A percentile compares a stretch with the other conserved stretches of the same genome.
Evolutionary conservation across 495 filamentous ascomycete genomes (phyloP).

Genomic region (Daldinia caldariorum): DNA sequence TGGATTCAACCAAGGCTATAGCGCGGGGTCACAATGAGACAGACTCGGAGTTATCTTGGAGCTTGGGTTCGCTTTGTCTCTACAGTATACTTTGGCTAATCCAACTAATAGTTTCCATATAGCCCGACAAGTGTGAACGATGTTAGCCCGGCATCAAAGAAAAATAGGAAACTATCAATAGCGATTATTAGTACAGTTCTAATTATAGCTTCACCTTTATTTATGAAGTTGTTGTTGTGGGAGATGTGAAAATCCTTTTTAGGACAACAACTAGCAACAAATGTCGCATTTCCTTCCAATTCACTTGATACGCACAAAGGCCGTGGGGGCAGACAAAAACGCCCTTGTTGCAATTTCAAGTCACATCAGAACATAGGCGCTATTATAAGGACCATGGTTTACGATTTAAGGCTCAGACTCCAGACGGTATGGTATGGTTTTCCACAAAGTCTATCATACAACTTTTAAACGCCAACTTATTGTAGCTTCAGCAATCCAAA

Average conservation of each 20-base stretch:
- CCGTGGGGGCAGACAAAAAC: neutral
- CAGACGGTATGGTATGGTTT: neutral
- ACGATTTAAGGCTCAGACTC: neutral
- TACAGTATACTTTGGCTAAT: neutral
- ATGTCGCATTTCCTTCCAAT: too few species aligned
- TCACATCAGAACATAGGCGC: neutral
- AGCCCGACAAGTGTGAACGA: neutral
- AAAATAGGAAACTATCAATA: neutral
- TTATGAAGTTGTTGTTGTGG: neutral
- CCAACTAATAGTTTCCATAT: neutral
- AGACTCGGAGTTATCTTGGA: neutral
- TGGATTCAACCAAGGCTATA: neutral
- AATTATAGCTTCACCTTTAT: neutral
- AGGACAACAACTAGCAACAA: neutral
- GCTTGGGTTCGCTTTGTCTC: neutral
- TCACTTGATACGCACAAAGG: neutral
- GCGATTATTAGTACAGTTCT: neutral
- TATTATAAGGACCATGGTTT: slow-evolving; percentile 1
- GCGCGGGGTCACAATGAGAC: neutral
- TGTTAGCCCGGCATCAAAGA: neutral
- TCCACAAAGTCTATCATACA: neutral
- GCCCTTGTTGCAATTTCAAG: neutral
- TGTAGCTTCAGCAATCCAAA: neutral
- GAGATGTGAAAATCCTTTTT: neutral
- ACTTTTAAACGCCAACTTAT: neutral